Conservation (phyloP, 345 rosid genomes). For the Citrus sinensis region DVS_A1.0 CM039166.1:24423001-24423500, state of each 20-base stretch:
- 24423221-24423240: slow-evolving; percentile 77
- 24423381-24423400: slow-evolving; percentile 97
- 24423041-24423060: slow-evolving; percentile 96
- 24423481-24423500: background rate
- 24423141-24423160: background rate
- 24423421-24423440: background rate
- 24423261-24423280: slow-evolving; percentile 64
- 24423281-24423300: slow-evolving; percentile 76
- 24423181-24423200: background rate
- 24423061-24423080: slow-evolving; percentile 18
- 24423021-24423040: slow-evolving; percentile 92
- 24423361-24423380: slow-evolving; percentile 85
- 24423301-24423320: slow-evolving; percentile 97
- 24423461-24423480: background rate
- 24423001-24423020: slow-evolving; percentile 88
- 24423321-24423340: slow-evolving; percentile 98
- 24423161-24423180: background rate
- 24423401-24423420: slow-evolving; percentile 77
- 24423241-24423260: slow-evolving; percentile 90
- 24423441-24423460: background rate
- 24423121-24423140: no score
- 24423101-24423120: background rate
- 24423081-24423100: background rate
- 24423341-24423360: slow-evolving; percentile 89
- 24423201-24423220: slow-evolving; percentile 93